phyloP scores from a whole-genome alignment of 257 asterid species.

The Solanum chmielewskii region DNA sequence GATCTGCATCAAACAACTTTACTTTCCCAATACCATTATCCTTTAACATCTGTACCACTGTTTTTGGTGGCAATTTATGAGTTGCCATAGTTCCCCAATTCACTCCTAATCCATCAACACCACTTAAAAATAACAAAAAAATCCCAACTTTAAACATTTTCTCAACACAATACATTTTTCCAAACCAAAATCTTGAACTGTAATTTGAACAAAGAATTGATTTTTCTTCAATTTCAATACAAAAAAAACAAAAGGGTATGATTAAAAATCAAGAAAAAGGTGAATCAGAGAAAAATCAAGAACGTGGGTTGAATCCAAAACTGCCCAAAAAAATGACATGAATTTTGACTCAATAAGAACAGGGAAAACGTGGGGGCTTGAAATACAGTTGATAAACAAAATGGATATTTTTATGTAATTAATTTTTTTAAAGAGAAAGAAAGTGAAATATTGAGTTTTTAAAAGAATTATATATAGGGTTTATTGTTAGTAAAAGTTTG shows the following conservation, averaged over 20 bases:
- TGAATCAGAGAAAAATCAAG: neutral
- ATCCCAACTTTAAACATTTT: neutral
- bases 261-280: neutral
- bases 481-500: neutral
- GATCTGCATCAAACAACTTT: conserved; percentile 65
- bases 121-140: neutral
- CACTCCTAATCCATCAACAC: conserved; percentile 45
- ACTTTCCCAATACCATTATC: conserved; percentile 62
- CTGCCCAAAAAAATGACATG: neutral
- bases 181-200: neutral
- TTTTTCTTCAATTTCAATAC: neutral
- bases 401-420: neutral
- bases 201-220: neutral
- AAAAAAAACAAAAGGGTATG: neutral
- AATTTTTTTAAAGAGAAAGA: neutral
- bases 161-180: neutral
- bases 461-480: neutral
- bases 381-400: neutral
- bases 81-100: conserved; percentile 81
- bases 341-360: neutral
- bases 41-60: conserved; percentile 44
- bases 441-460: neutral
- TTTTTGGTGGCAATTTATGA: conserved; percentile 53
- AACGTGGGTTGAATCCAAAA: neutral
- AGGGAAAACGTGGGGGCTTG: neutral